Percentiles rank a stretch among this genome's conserved stretches.
These are phyloP conservation scores for Apophysomyces elegans DNA, from an alignment of 371 early-diverging fungal species.

Conservation along the genomic window DNA sequence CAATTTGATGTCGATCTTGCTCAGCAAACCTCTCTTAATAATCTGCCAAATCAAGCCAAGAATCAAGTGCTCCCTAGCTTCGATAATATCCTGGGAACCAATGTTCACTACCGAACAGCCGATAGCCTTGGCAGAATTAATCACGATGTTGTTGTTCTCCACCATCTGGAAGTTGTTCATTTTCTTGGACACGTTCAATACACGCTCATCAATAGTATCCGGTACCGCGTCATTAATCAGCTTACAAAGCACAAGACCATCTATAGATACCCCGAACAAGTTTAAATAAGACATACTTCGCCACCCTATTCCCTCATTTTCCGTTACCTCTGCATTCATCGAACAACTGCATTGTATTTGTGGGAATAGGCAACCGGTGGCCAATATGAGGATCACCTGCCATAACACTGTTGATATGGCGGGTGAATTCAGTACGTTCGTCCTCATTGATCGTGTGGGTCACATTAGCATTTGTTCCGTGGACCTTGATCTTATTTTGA, in stretches of 20 bases:
- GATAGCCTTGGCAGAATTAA: slow-evolving; percentile 98
- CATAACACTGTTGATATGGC: slow-evolving; percentile 90
- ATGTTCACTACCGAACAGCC: slow-evolving; percentile 97
- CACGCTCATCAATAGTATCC: slow-evolving; percentile 98
- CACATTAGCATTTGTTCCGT: slow-evolving; percentile 82
- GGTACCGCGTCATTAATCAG: slow-evolving; percentile 96
- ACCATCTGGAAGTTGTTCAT: slow-evolving; percentile 92
- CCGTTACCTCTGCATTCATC: slow-evolving; percentile 81
- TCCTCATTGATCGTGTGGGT: slow-evolving; percentile 98
- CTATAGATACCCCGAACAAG: slow-evolving; percentile 34
- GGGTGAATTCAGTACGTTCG: slow-evolving; percentile 92
- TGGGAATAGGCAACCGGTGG: slow-evolving; percentile 87
- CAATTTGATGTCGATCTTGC: slow-evolving; percentile 94
- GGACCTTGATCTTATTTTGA: slow-evolving; percentile 84
- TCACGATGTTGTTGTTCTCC: slow-evolving; percentile 97
- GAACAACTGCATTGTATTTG: slow-evolving; percentile 93
- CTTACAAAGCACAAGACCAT: slow-evolving; percentile 95
- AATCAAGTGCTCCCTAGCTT: slow-evolving; percentile 93
- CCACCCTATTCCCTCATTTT: neutral
- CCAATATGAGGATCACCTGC: slow-evolving; percentile 82
- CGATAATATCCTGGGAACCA: slow-evolving; percentile 92
- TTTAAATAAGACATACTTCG: neutral
- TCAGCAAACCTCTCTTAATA: slow-evolving; percentile 93
- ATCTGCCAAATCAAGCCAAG: slow-evolving; percentile 98
- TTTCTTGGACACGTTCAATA: slow-evolving; percentile 84